These are phyloP conservation scores for Pseudozyma hubeiensis DNA, from an alignment of 1,284 basidiomycete species.

Conservation along the genomic window DNA sequence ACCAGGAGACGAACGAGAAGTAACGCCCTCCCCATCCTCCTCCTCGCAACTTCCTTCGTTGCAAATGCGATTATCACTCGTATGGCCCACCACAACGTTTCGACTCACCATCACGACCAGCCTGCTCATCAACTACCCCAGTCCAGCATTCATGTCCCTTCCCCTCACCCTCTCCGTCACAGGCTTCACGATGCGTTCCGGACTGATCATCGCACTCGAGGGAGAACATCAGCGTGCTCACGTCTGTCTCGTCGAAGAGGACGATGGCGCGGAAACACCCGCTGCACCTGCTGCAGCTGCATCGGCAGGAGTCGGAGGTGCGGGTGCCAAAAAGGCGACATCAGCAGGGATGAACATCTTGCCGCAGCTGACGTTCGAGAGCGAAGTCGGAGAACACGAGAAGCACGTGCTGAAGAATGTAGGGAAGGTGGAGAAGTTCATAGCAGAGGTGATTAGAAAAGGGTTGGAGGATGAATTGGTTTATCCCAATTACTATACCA, in stretches of 20 bases:
- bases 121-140: constrained; percentile 94
- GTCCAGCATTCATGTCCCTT: constrained; percentile 91
- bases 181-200: constrained; percentile 85
- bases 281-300: not conserved
- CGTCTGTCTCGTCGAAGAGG: constrained; percentile 75
- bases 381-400: constrained; percentile 93
- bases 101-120: constrained; percentile 83
- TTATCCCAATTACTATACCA: constrained; percentile 67
- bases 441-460: constrained; percentile 92
- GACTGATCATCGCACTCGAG: constrained; percentile 90
- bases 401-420: constrained; percentile 97
- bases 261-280: constrained; percentile 39
- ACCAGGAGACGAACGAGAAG: constrained; percentile 14
- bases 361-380: constrained; percentile 93
- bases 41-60: constrained; percentile 47
- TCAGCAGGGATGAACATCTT: constrained; percentile 80
- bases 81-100: constrained; percentile 60
- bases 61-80: constrained; percentile 58
- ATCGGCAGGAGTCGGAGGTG: not conserved
- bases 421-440: constrained; percentile 93
- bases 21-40: constrained; percentile 7
- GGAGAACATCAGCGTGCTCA: constrained; percentile 82
- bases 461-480: constrained; percentile 77
- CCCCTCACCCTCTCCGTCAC: constrained; percentile 92
- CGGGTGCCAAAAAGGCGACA: not conserved